phyloP scores from a whole-genome alignment of 805 yeast genomes.

The Yarrowia hollandica region DNA sequence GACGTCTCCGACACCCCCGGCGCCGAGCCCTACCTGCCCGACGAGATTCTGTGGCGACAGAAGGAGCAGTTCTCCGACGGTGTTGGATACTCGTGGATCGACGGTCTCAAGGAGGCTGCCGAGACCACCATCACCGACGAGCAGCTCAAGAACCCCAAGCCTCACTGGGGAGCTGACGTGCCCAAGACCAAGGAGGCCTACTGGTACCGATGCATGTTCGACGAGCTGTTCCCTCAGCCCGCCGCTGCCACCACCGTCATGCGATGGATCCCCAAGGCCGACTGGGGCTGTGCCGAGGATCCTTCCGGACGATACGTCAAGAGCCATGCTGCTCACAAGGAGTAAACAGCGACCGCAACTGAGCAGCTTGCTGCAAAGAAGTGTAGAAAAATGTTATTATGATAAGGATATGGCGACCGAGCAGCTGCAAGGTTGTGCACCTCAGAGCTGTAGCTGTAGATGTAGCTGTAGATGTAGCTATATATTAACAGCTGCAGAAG shows the following conservation, averaged over 20 bases:
- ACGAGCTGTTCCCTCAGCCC: constrained; percentile 82
- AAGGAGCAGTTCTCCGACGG: constrained; percentile 99
- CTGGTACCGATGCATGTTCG: constrained; percentile 97
- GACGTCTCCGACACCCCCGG: constrained; percentile 84
- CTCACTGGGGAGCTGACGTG: constrained; percentile 93
- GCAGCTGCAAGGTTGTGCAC: too few relatives aligned
- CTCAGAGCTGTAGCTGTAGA: too few relatives aligned
- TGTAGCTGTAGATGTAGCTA: too few relatives aligned
- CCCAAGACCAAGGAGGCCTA: constrained; percentile 99
- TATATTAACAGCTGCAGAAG: too few relatives aligned
- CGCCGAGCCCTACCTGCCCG: constrained; percentile 85
- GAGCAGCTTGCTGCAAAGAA: too few relatives aligned
- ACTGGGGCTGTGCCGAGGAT: constrained; percentile 99
- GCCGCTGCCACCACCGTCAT: constrained; percentile 95
- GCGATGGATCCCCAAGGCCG: constrained; percentile 99
- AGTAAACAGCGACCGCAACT: too few relatives aligned
- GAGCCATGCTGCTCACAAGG: constrained; percentile 56
- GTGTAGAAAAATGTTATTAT: too few relatives aligned
- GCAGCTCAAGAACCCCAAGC: constrained; percentile 83
- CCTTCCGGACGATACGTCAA: constrained; percentile 97
- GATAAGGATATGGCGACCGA: too few relatives aligned
- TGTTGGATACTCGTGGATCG: constrained; percentile 99
- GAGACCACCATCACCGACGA: constrained; percentile 85
- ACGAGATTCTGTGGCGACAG: constrained; percentile 98
- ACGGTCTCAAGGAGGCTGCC: constrained; percentile 93